Evolutionary conservation across 139 green algal genomes (phyloP).

Genomic region (Desmodesmus armatus): DNA sequence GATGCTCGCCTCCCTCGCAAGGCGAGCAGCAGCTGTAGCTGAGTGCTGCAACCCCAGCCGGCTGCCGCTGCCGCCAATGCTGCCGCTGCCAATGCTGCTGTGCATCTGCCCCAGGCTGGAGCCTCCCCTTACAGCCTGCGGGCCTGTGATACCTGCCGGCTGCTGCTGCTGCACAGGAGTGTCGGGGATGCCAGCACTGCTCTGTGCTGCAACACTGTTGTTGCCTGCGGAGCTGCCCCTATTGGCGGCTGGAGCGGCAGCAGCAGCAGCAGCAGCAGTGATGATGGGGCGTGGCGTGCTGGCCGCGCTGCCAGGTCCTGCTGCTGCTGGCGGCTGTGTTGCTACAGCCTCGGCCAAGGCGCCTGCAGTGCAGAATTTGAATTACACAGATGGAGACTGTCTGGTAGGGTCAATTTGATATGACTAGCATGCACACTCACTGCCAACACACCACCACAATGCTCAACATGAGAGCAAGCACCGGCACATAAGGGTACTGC

Average conservation of each 20-base stretch:
- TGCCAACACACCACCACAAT: too few relatives aligned
- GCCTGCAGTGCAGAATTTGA: background rate
- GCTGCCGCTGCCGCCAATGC: background rate
- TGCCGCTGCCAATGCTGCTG: background rate
- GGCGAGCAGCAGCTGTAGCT: constrained; percentile 18
- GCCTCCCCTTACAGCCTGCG: too few relatives aligned
- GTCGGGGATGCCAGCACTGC: background rate
- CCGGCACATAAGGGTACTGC: background rate
- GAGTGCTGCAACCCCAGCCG: background rate
- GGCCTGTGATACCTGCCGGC: background rate
- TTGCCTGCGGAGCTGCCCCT: constrained; percentile 23
- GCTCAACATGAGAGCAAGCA: background rate
- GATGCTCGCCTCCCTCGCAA: constrained; percentile 25
- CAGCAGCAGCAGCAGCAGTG: background rate
- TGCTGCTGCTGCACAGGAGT: background rate
- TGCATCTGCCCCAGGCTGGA: background rate
- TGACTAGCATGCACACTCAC: too few relatives aligned
- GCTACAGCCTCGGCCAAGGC: background rate
- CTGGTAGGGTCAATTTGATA: too few relatives aligned
- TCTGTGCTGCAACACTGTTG: too few relatives aligned
- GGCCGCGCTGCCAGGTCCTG: too few relatives aligned
- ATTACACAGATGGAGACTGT: background rate
- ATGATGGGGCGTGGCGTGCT: too few relatives aligned
- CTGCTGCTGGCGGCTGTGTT: constrained; percentile 15
- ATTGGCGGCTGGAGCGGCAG: too few relatives aligned